Base-by-base conservation (phyloP, 768 basidiomycete species). In the Sarcodon aspratus region DNA sequence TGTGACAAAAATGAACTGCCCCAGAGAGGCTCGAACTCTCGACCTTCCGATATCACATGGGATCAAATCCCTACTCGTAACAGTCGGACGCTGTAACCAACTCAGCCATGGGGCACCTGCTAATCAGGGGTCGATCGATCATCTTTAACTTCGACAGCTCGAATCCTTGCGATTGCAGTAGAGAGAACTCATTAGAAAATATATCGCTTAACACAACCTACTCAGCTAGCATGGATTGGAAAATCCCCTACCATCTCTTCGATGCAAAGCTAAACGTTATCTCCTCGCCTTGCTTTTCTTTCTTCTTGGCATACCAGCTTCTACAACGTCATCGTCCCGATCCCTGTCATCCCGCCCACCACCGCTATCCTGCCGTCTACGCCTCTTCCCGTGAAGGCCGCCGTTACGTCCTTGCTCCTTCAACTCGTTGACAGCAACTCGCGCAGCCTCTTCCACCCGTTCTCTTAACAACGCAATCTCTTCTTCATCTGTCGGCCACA, bases 271-370 rank as follows among this genome's bases (percentile, higher is more conserved):
- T 5, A n/a, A 27, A 27, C 5, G 21, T 27, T 27, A 27, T 27
- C 21, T 27, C 21, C 21, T 27, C 51, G 70, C 59, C 52, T 72
- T 68, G 31, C 69, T 65, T 62, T 74, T 85, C 12, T 74, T 82
- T 68, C 77, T 81, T 49, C 69, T 67, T 12, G 90, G 88, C 77
- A 95, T 81, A 1, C 92, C 94, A 42, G 88, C 92, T 66, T 97
- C 87, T 7, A 90, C 79, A 15, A 82, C 72, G 67, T 97, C 95
- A 59, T 99, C 95, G 55, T 97, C 95, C 52, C 92, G 71, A 66
- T 96, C 94, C 60, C 76, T 74, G 47, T 90, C 85, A 59, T 92
- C 93, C 50, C 69, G 71, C 15, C 72, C 73, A 9, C 74, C 62
- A 3, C 68, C 68, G n/a, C 68, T 66, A n/a, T 63, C 64, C 11